Evolutionary conservation across 331 rosid species (phyloP), one percentile per base, ranked within the genome.

Genomic region (Malus hybrid): DNA sequence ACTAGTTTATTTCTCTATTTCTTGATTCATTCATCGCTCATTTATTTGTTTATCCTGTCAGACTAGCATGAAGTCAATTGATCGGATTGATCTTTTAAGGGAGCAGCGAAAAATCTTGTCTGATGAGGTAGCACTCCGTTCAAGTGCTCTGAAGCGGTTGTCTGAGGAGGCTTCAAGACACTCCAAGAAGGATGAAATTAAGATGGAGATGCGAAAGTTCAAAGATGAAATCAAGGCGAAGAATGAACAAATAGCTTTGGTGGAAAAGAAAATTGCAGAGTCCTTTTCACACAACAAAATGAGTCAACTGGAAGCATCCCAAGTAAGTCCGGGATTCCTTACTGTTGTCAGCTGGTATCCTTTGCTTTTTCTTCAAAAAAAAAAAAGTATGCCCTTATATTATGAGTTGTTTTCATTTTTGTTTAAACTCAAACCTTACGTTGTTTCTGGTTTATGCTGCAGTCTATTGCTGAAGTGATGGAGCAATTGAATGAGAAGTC

Each of bases 41-140:
- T 74, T 73, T 69, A 29, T 66, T 70, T 76, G 31, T 65, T 64
- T 79, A 22, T 69, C 64, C 66, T 70, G 24, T 65, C 84, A 94
- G 98, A 87, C 90, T 78, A 91, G 93, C 86, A 78, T 85, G 64
- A 87, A 86, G 83, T 91, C 97, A 64, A 86, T 82, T 54, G 96
- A 92, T 78, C 96, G 84, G 83, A 86, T 92, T 28, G 96, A 94
- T 72, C 97, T 92, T 77, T 80, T 92, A 81, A 90, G 96, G 87
- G 99, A 91, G 87, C 99, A 94, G 84, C 88, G 85, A 70, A 90
- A 94, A 79, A 84, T 90, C 76, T 87, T 94, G 87, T 87, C 92
- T n/a, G 97, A 92, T 82, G 97, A 94, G 88, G 91, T 94, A 73
- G 97, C 97, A 70, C 95, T 94, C 69, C 96, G 87, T 83, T 88